Conservation (phyloP, 495 filamentous ascomycete species). For the Daldinia grandis region DNA sequence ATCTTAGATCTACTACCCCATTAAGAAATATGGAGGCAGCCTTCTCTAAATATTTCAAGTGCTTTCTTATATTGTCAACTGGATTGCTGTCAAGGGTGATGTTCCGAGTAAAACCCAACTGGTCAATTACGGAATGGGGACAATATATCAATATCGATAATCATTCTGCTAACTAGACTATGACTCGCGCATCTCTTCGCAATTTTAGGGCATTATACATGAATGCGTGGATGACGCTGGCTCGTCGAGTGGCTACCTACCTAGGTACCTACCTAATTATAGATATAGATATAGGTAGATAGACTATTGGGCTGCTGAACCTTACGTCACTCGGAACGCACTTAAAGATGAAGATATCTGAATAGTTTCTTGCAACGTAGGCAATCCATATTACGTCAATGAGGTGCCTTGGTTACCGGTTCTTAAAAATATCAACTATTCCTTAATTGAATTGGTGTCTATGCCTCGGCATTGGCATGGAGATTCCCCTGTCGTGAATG, state of each 20-base stretch:
- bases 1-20: neutral
- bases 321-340: neutral
- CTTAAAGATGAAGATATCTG: neutral
- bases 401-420: neutral
- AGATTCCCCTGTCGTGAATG: neutral
- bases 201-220: neutral
- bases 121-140: neutral
- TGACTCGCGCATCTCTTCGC: neutral
- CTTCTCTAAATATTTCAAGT: neutral
- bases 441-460: neutral
- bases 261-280: neutral
- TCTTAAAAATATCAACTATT: neutral
- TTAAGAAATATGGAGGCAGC: neutral
- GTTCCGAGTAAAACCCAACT: neutral
- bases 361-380: neutral
- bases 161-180: neutral
- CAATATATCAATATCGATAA: neutral
- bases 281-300: too few species aligned
- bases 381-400: neutral
- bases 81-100: neutral
- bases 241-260: neutral
- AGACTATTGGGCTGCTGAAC: neutral
- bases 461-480: neutral
- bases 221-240: neutral
- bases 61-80: neutral